phyloP scores from a whole-genome alignment of 148 eudicot species.

The Agrostemma githago region DNA sequence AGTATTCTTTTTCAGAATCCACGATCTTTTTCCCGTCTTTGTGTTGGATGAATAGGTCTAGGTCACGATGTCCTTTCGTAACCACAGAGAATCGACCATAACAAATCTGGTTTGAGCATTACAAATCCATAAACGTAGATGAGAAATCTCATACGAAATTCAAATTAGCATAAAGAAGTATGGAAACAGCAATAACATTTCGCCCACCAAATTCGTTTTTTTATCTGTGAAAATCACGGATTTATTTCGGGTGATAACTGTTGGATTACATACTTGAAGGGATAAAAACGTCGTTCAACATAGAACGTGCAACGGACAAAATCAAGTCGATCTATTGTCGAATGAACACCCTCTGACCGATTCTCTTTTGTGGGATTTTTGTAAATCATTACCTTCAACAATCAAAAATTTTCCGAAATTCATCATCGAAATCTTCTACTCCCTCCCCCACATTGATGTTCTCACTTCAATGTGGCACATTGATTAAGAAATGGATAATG shows the following conservation, averaged over 20 bases:
- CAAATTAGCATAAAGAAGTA: conserved; percentile 10
- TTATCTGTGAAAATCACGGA: neutral
- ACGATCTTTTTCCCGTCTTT: conserved; percentile 68
- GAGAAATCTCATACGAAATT: conserved; percentile 5
- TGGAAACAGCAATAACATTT: conserved; percentile 3
- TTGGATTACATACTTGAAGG: no score
- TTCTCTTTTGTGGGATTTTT: no score
- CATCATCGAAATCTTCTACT: no score
- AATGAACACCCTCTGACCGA: no score
- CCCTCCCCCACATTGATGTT: no score
- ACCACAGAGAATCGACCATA: conserved; percentile 65
- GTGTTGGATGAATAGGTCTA: conserved; percentile 64
- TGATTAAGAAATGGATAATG: no score
- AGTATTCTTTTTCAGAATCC: conserved; percentile 48
- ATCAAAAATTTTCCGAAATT: no score
- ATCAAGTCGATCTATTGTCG: neutral
- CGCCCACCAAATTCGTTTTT: neutral
- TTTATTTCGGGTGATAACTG: neutral
- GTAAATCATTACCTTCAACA: no score
- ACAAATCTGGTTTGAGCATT: conserved; percentile 45
- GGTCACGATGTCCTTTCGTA: conserved; percentile 55
- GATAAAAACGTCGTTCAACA: neutral
- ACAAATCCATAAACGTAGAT: neutral
- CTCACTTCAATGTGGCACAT: no score
- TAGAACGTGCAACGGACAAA: neutral